Percentiles rank a stretch among this genome's conserved stretches.
phyloP scores from a whole-genome alignment of 805 yeast genomes.

The Teunomyces panamensis region DNA sequence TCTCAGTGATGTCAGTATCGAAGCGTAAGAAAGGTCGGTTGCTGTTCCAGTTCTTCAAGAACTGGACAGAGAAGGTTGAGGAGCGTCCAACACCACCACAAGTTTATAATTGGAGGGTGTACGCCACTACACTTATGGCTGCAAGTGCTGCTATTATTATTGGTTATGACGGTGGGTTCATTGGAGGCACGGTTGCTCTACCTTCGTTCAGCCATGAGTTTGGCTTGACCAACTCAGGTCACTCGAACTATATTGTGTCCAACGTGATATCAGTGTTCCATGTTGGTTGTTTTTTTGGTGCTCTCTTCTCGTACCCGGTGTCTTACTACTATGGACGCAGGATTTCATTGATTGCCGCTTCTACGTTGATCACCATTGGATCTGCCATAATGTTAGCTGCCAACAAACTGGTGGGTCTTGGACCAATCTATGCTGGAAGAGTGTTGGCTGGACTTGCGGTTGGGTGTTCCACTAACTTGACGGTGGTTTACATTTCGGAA shows the following conservation, averaged over 20 bases:
- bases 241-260: slow-evolving; percentile 22
- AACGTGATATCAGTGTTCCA: slow-evolving; percentile 40
- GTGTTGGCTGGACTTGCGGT: slow-evolving; percentile 36
- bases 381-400: slow-evolving; percentile 38
- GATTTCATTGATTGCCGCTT: slow-evolving; percentile 29
- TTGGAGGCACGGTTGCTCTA: slow-evolving; percentile 39
- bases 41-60: slow-evolving; percentile 5
- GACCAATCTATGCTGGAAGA: slow-evolving; percentile 37
- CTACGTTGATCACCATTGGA: slow-evolving; percentile 31
- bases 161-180: slow-evolving; percentile 41
- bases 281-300: slow-evolving; percentile 41
- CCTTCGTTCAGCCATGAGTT: slow-evolving; percentile 31
- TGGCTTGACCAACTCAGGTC: slow-evolving; percentile 21
- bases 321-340: slow-evolving; percentile 34
- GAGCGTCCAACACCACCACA: slow-evolving; percentile 39
- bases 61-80: slow-evolving; percentile 30
- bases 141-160: slow-evolving; percentile 40
- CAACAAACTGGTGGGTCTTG: slow-evolving; percentile 22
- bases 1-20: neutral
- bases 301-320: slow-evolving; percentile 35
- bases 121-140: slow-evolving; percentile 35
- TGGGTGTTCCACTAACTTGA: slow-evolving; percentile 35
- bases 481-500: slow-evolving; percentile 36
- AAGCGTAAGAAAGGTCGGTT: neutral
- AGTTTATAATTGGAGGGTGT: slow-evolving; percentile 34